Evolutionary conservation across 1,284 basidiomycete genomes (phyloP), one percentile per base, ranked within the genome.

Genomic region (Ustilago sp.): DNA sequence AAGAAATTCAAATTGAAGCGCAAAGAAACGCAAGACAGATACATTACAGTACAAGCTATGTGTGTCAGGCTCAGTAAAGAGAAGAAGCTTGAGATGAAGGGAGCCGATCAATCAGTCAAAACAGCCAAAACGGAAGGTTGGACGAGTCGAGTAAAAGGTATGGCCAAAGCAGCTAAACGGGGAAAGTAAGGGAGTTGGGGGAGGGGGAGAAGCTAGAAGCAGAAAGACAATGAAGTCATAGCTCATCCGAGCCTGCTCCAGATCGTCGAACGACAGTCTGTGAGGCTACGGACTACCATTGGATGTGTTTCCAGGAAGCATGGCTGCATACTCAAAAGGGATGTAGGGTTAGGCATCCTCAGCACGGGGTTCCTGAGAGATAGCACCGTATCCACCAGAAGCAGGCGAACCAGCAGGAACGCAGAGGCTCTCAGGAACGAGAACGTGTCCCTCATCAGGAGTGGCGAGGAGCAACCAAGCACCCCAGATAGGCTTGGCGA

Each of bases 401-500:
- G 70, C 64, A 15, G 77, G 65, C 36, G 63, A 57, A 23, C 75
- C 80, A 41, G 68, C 68, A 19, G 80, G 79, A 19, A 74, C 71
- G 60, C 71, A 68, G 9, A 70, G 56, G 51, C 58, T 59, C 69
- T 80, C 80, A 55, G 80, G 78, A 23, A 81, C 73, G 32, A 81
- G 69, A 19, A 80, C 78, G 38, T 81, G 76, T 32, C 78, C 80
- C 78, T 81, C 80, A 45, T 80, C 75, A 1, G 80, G 80, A 19
- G 70, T 74, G 45, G 73, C 79, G 17, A 81, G 43, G 45, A 81
- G 56, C 53, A 81, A 55, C 76, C 74, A 77, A 36, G 75, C 70
- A 41, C 80, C 80, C 80, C 80, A 81, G 36, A 81, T 43, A 19
- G 80, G 80, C 75, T 81, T 81, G 38, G 80, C 80, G 32, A 80